Base-by-base conservation (phyloP, 2,329 filamentous ascomycete species). In the Epichloe aotearoae region DNA sequence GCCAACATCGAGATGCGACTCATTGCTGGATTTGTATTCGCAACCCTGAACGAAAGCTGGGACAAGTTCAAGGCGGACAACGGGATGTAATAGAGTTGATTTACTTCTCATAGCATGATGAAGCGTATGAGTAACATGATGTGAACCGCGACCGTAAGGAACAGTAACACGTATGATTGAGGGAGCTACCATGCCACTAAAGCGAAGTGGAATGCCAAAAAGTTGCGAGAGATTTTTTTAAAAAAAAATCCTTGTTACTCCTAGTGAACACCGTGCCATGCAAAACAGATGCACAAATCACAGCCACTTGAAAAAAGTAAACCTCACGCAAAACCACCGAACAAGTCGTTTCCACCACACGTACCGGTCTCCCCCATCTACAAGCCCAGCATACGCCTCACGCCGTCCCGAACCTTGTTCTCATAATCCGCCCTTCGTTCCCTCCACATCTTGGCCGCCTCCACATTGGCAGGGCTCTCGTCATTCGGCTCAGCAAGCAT, bases 401-500 rank as follows among this genome's bases (percentile, higher is more conserved):
- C 90, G 55, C 88, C 86, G 54, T 87, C 84, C 60, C 86, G 77
- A 38, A 98, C 93, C 67, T 83, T 83, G 64, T 79, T 77, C 71
- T 96, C 90, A 70, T 96, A 98, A 65, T 94, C 87, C 19, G 71
- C 63, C 57, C 89, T 79, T 55, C 83, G 75, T 61, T 96, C 90
- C 55, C 91, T 79, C 90, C 91, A 97, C 85, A 95, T 88, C 73
- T 93, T 88, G 52, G 90, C 91, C 1, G 91, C 91, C 71, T 97
- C 91, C 41, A 97, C 86, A 64, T 97, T 97, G 52, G 91, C 91
- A 0, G 91, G 91, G 57, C 86, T 93, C 76, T 97, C 91, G 64
- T 97, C 91, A 68, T 97, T 97, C 53, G 91, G 90, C 70, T 95
- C 90, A 1, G 90, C 90, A 44, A 97, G 79, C 90, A 97, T 97